A percentile compares a stretch with the other conserved stretches of the same genome.
phyloP scores from a whole-genome alignment of 2,329 filamentous ascomycete genomes.

The Aspergillus clavatus region DNA sequence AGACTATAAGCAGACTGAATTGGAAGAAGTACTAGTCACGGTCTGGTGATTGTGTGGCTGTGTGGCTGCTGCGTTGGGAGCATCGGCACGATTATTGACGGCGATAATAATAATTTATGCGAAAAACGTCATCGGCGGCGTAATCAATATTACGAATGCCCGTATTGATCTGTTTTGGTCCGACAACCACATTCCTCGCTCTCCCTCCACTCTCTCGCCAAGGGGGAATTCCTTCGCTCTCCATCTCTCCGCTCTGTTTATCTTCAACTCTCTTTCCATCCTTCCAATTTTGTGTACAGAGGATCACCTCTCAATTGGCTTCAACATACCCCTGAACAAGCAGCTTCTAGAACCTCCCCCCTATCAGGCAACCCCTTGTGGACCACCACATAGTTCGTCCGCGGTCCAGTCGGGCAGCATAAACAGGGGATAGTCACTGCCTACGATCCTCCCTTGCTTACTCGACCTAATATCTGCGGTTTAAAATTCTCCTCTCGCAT shows the following conservation, averaged over 20 bases:
- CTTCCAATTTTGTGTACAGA: background rate
- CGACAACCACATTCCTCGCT: constrained; percentile 20
- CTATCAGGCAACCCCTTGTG: background rate
- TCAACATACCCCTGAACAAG: background rate
- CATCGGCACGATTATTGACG: background rate
- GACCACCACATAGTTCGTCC: background rate
- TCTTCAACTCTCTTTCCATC: background rate
- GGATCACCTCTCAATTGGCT: background rate
- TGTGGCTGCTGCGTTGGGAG: background rate
- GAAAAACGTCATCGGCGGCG: constrained; percentile 25
- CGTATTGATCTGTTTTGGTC: constrained; percentile 14
- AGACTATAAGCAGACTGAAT: background rate
- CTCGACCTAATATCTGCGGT: background rate
- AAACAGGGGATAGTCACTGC: background rate
- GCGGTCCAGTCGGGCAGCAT: background rate
- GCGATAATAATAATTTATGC: no score
- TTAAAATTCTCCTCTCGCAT: background rate
- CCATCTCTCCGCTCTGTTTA: background rate
- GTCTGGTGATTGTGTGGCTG: background rate
- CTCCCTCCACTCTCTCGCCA: background rate
- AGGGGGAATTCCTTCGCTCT: background rate
- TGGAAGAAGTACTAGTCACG: background rate
- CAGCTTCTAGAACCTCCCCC: background rate
- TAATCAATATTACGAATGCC: no score
- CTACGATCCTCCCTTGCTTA: background rate